Base-by-base conservation (phyloP, 495 filamentous ascomycete species). In the Neurospora discreta region DNA sequence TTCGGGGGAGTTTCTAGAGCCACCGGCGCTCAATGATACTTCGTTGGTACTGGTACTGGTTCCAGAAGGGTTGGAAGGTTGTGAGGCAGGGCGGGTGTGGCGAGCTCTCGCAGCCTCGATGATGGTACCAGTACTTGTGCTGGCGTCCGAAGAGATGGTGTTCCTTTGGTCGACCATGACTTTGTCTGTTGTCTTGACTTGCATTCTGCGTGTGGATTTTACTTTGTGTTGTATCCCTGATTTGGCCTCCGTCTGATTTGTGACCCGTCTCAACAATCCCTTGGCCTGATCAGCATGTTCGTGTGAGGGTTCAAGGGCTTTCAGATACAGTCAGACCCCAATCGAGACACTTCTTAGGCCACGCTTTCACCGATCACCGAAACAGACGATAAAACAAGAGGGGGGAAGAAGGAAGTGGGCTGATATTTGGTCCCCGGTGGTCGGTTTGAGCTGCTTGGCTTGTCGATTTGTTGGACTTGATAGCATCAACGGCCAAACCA, bases 81-180 rank as follows among this genome's bases (percentile, higher is more conserved):
- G 75, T 36, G 78, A 77, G 39, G 73, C 15, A 68, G 78, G 74
- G 43, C 75, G 77, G 39, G 70, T 70, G 70, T 71, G 73, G 71
- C 76, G 77, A 73, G 68, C 46, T 26, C 52, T 65, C 69, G 43
- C 15, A n/a, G 69, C 39, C 69, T 39, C 42, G 16, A 26, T 46
- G 26, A 33, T 43, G 42, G 43, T 30, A 36, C 26, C 41, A 40
- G 33, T 44, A 70, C 76, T 71, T 65, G 38, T 44, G 60, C 46
- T 72, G 43, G 72, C 71, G 30, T 65, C 73, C 69, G 71, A 69
- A 33, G 26, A 65, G 23, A 30, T 33, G 6, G 52, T 65, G 26
- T 36, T 65, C 2, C 52, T 26, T 65, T 65, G 52, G 26, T 16
- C 30, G 26, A 15, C 26, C 52, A 65, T 65, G 52, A 18, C 30